Evolutionary conservation across 306 rosid genomes (phyloP).

Genomic region (Vicia faba): DNA sequence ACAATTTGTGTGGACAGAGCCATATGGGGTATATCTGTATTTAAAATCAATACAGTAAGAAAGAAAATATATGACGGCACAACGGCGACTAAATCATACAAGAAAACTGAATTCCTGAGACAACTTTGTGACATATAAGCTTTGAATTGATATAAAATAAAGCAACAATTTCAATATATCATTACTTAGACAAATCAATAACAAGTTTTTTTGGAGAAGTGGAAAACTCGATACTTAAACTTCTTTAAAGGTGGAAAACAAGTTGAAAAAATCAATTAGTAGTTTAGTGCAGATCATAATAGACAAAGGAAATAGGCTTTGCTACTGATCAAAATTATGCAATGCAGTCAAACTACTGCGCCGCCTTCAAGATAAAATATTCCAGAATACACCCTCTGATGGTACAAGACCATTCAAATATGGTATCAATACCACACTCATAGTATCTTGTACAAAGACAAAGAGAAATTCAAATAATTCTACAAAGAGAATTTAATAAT

Average conservation of each 20-base stretch:
- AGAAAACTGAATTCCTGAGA: conserved; percentile 14
- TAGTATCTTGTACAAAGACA: too few species aligned
- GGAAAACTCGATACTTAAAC: neutral
- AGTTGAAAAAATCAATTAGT: conserved; percentile 16
- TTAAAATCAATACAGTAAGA: conserved; percentile 17
- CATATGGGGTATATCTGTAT: conserved; percentile 86
- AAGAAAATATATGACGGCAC: neutral
- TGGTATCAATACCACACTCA: too few species aligned
- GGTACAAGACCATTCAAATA: too few species aligned
- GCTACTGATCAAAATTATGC: too few species aligned
- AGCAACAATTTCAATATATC: conserved; percentile 13
- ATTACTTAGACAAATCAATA: conserved; percentile 7
- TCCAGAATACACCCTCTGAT: too few species aligned
- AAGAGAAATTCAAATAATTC: too few species aligned
- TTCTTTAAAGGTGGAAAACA: conserved; percentile 8
- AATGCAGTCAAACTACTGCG: too few species aligned
- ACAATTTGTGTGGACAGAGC: conserved; percentile 94
- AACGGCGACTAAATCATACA: neutral
- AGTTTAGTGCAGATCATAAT: neutral
- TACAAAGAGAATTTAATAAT: too few species aligned
- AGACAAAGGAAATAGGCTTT: conserved; percentile 31
- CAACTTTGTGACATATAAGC: conserved; percentile 12
- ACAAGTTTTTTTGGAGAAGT: neutral
- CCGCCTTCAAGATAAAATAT: too few species aligned
- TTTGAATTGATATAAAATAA: conserved; percentile 13